phyloP scores from a whole-genome alignment of 2,329 filamentous ascomycete species.

The Pyricularia pennisetigena region DNA sequence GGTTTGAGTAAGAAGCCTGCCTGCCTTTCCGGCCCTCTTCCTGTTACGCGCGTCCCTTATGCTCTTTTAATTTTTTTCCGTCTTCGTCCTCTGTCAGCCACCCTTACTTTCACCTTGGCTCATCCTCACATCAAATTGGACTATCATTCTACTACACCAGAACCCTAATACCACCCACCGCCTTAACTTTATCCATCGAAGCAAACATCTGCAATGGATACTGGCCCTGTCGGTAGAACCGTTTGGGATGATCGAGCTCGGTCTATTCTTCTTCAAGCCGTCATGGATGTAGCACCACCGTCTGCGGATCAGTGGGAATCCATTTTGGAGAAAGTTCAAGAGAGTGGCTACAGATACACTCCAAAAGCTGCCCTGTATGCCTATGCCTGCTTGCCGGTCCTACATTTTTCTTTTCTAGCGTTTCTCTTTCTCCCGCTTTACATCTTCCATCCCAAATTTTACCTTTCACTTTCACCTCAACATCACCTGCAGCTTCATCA shows the following conservation, averaged over 20 bases:
- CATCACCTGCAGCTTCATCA: background rate
- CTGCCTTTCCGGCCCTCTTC: background rate
- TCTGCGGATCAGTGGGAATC: background rate
- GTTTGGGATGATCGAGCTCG: slow-evolving; percentile 11
- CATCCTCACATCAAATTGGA: background rate
- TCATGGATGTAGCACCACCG: background rate
- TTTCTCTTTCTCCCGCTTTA: background rate
- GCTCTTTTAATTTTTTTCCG: background rate
- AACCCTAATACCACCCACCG: background rate
- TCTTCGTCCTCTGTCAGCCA: background rate
- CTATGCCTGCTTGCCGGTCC: too few species aligned
- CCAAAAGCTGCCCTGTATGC: background rate
- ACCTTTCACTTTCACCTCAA: background rate
- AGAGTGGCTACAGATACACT: slow-evolving; percentile 2
- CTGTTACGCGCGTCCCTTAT: background rate
- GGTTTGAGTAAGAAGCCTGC: slow-evolving; percentile 13
- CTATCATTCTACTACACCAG: background rate
- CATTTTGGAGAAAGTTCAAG: background rate
- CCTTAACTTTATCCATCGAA: background rate
- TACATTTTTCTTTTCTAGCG: too few species aligned
- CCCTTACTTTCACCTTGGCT: background rate
- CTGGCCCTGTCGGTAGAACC: slow-evolving; percentile 8
- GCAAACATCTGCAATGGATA: background rate
- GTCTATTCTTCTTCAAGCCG: background rate
- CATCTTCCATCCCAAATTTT: background rate